These are phyloP conservation scores for Coemansia reversa DNA, from an alignment of 192 early-diverging fungal species.

Conservation along the genomic window DNA sequence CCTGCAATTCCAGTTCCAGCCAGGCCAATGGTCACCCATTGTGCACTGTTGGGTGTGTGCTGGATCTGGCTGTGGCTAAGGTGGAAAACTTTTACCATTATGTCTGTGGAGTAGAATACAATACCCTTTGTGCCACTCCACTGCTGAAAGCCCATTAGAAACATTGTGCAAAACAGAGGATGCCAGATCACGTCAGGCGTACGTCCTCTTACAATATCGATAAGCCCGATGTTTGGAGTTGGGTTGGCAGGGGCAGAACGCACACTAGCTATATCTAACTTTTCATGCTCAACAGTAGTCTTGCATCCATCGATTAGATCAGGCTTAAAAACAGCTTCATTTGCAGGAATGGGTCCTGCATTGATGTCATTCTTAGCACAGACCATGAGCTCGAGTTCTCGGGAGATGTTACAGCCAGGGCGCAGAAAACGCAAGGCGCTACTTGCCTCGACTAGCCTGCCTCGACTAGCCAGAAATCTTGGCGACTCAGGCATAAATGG, in stretches of 20 bases:
- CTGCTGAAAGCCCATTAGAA: constrained; percentile 76
- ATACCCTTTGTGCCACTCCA: constrained; percentile 80
- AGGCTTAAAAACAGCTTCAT: constrained; percentile 9
- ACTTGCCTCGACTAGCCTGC: constrained; percentile 54
- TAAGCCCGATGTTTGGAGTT: constrained; percentile 15
- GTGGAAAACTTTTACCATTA: constrained; percentile 61
- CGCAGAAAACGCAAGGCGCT: constrained; percentile 57
- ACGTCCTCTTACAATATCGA: constrained; percentile 42
- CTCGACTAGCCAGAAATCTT: constrained; percentile 58
- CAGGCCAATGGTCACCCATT: constrained; percentile 48
- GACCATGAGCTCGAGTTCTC: constrained; percentile 59
- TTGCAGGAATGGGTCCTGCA: background rate
- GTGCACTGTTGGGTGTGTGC: constrained; percentile 40
- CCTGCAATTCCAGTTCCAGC: constrained; percentile 35
- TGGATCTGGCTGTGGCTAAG: constrained; percentile 42
- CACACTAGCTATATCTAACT: background rate
- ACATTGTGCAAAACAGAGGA: constrained; percentile 62
- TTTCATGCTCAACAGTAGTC: background rate
- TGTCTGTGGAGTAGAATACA: constrained; percentile 80
- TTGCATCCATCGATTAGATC: constrained; percentile 9
- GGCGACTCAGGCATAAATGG: constrained; percentile 77
- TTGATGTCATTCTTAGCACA: constrained; percentile 1
- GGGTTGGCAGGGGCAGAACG: background rate
- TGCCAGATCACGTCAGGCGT: constrained; percentile 56
- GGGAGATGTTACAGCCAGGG: constrained; percentile 47